Evolutionary conservation across 179 eudicot species (phyloP).

Genomic region (Silene vulgaris): DNA sequence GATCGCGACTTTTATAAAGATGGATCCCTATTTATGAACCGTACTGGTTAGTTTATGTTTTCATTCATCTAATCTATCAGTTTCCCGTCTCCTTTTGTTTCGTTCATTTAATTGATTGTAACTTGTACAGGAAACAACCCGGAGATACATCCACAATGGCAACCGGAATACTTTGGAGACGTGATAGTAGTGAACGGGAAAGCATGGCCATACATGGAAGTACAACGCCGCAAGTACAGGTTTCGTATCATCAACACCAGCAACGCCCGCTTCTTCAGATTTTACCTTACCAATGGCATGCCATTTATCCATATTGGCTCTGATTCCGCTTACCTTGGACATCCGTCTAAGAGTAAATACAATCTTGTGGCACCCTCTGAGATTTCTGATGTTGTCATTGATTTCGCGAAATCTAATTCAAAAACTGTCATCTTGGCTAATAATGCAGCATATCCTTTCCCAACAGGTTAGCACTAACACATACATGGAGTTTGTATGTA

Average conservation of each 20-base stretch:
- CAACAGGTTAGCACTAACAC: conserved; percentile 34
- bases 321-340: conserved; percentile 59
- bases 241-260: conserved; percentile 80
- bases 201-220: conserved; percentile 84
- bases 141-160: conserved; percentile 74
- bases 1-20: conserved; percentile 53
- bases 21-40: conserved; percentile 75
- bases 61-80: not conserved
- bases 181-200: conserved; percentile 78
- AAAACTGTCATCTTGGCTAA: conserved; percentile 46
- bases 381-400: conserved; percentile 64
- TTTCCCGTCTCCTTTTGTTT: too few relatives aligned
- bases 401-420: conserved; percentile 54
- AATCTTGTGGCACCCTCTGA: conserved; percentile 72
- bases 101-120: too few relatives aligned
- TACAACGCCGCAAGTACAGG: conserved; percentile 60
- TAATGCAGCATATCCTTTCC: conserved; percentile 73
- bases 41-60: conserved; percentile 31
- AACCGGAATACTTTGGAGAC: conserved; percentile 80
- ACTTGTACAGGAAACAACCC: conserved; percentile 58
- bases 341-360: conserved; percentile 35
- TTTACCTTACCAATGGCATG: conserved; percentile 52
- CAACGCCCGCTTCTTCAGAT: conserved; percentile 71
- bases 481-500: too few relatives aligned
- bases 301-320: conserved; percentile 58